Conservation (phyloP, 257 asterid genomes). For the Asclepias syriaca region DNA sequence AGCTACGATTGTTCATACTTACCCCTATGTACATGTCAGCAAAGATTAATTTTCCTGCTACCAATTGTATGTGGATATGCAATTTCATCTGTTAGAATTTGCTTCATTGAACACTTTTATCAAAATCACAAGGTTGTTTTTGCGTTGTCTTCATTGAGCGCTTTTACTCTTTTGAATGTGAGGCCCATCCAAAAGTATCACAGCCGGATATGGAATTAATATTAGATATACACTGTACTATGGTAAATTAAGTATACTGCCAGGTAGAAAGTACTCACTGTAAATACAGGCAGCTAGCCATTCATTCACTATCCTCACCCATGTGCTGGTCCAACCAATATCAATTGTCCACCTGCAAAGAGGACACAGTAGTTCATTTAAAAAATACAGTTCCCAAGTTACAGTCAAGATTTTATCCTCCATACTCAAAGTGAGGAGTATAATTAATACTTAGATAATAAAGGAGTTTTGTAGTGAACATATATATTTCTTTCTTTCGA, state of each 20-base stretch:
- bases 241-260: neutral
- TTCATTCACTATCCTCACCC: constrained; percentile 56
- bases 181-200: neutral
- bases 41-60: neutral
- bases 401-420: neutral
- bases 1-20: neutral
- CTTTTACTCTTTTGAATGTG: neutral
- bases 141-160: neutral
- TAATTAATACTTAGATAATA: too few relatives aligned
- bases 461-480: too few relatives aligned
- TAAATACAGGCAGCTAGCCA: constrained; percentile 49
- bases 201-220: neutral
- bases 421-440: neutral
- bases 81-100: neutral
- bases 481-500: too few relatives aligned
- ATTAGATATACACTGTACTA: neutral
- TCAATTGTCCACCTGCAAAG: constrained; percentile 42
- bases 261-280: constrained; percentile 26
- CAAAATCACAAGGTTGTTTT: neutral
- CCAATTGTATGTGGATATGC: neutral
- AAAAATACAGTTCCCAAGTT: neutral
- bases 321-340: constrained; percentile 52
- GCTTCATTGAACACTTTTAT: neutral
- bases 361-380: neutral
- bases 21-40: neutral